Evolutionary conservation across 192 early-diverging fungal species (phyloP), one percentile per base, ranked within the genome.

Genomic region (Coemansia sp.): DNA sequence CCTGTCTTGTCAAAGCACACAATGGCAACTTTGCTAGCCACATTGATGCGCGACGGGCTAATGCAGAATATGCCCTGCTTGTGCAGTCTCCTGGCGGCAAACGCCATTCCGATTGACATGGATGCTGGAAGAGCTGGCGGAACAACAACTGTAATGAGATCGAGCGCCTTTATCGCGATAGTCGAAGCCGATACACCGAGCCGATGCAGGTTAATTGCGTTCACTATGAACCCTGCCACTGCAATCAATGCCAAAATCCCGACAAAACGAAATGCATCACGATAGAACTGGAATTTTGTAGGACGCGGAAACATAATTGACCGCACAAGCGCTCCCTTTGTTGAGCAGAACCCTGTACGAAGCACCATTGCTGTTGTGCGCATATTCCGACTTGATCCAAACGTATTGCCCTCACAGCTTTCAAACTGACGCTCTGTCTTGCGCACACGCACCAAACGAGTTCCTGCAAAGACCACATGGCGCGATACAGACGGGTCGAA

Each of bases 1-100:
- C 95, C 95, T 4, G 96, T 98, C 78, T 99, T 99, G 81, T 99
- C 98, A 83, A 98, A 99, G 59, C 91, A 92, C 85, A 96, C 92
- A 13, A 90, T 86, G 23, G 95, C 88, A 4, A 99, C 86, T 65
- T 96, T 97, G 61, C 98, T 96, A 20, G 93, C 94, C 38, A 98
- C 91, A 58, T 97, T 99, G 46, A 99, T 95, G 17, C 88, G 82
- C n/a, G 92, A 89, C 7, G 96, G 95, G 46, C 88, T 90, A 32
- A 92, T 96, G 67, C 95, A 98, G 72, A 93, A 97, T 38, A 98
- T 96, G 20, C 87, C 83, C 22, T 76, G 52, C 38, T 90, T 87
- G 49, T 90, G 88, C 53, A 99, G 70, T 19, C 96, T 86, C 5
- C 66, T 66, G 17, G 95, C 93, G 2, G 98, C 95, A 87, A 99